Evolutionary conservation across 169 alveolate species (phyloP).

Genomic region (Plasmodium knowlesi): DNA sequence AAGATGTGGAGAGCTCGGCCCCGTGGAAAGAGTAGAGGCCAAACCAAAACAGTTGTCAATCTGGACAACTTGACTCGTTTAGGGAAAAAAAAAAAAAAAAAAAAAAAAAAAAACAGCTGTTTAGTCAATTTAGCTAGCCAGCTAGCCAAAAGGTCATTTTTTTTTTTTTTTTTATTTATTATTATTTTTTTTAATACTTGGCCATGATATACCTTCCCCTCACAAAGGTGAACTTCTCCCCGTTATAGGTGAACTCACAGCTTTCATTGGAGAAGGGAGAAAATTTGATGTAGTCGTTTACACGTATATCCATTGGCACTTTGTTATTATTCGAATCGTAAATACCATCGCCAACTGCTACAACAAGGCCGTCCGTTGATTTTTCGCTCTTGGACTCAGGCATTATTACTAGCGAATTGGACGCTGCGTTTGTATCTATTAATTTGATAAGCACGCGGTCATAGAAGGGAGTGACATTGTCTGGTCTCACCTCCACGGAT

Average conservation of each 20-base stretch:
- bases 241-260: constrained; percentile 63
- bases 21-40: not conserved
- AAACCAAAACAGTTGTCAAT: constrained; percentile 1
- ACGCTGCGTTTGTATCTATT: constrained; percentile 16
- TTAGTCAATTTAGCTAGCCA: not conserved
- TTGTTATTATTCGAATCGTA: constrained; percentile 62
- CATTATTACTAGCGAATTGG: constrained; percentile 53
- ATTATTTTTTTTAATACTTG: constrained; percentile 17
- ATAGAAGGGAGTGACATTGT: constrained; percentile 56
- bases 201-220: constrained; percentile 69
- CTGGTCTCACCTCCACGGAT: constrained; percentile 39
- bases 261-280: constrained; percentile 72
- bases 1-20: no score
- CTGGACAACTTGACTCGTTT: not conserved
- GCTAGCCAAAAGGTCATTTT: not conserved
- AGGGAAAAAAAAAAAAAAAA: not conserved
- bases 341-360: constrained; percentile 59
- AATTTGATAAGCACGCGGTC: constrained; percentile 68
- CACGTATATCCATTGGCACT: constrained; percentile 49
- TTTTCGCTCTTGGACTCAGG: constrained; percentile 62
- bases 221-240: constrained; percentile 62
- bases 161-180: not conserved
- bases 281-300: constrained; percentile 59
- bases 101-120: not conserved
- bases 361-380: constrained; percentile 52